Base-by-base conservation (phyloP, 371 early-diverging fungal species). In the Apophysomyces elegans region DNA sequence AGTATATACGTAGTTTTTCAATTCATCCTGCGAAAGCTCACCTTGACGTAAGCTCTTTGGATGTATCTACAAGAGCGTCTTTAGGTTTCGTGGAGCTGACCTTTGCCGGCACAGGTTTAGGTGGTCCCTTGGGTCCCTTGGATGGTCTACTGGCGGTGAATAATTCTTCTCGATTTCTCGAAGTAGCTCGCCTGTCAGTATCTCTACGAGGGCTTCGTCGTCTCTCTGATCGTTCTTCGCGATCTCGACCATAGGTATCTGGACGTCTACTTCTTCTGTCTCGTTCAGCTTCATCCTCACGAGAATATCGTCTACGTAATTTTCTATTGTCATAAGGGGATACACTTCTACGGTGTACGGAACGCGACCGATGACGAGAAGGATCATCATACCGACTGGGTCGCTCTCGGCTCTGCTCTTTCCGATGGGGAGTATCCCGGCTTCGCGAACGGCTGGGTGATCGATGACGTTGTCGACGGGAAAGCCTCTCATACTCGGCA, bases 401-500 rank as follows among this genome's bases (percentile, higher is more conserved):
- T 18, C 21, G 54, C 9, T 32, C 44, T 62, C 38, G 44, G 59
- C 54, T 50, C 11, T 21, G 21, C 7, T 44, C 41, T 7, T 39
- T 13, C 12, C 44, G 60, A 16, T 39, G 60, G 12, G 32, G 44
- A 9, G 7, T 13, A 43, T 58, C 62, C 37, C 59, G 58, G 37
- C 59, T 68, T 43, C 68, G 69, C 13, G 73, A 64, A 21, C 54
- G 54, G 21, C 54, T 50, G 54, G 54, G 21, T 21, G 54, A 50
- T 50, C 21, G n/a, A 5, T 21, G 54, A 35, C 56, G 66, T 54
- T 56, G 38, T 12, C 65, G 65, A 5, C 62, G 65, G 13, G 65
- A 64, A 0, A 79, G 58, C 16, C 80, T 66, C 66, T 79, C 80
- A 35, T 79, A 79, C 66, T 79, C 80, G 14, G 61, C 77, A 75